Evolutionary conservation across 371 early-diverging fungal species (phyloP).

Genomic region (Vairimorpha ceranae): DNA sequence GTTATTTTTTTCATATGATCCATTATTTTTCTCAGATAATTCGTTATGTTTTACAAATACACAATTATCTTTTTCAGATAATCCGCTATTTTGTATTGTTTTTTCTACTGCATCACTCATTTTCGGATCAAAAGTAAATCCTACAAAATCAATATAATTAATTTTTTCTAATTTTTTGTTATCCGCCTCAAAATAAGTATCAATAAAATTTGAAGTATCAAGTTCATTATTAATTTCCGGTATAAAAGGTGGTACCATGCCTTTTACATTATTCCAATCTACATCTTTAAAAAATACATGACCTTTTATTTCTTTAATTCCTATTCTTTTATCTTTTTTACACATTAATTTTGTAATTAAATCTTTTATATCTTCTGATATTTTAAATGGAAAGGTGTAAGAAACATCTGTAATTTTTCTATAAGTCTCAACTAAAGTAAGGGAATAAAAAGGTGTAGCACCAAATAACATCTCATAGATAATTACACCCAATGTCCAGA

Average conservation of each 20-base stretch:
- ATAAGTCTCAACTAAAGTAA: conserved; percentile 85
- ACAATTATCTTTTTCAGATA: not conserved
- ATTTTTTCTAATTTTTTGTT: conserved; percentile 60
- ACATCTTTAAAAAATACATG: conserved; percentile 80
- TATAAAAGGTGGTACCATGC: conserved; percentile 68
- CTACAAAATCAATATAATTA: conserved; percentile 54
- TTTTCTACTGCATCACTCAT: not conserved
- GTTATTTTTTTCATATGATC: not conserved
- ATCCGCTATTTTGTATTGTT: not conserved
- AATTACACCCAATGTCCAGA: conserved; percentile 95
- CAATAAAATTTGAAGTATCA: conserved; percentile 72
- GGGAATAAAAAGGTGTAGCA: conserved; percentile 82
- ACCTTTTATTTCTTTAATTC: conserved; percentile 69
- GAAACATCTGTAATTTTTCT: conserved; percentile 65
- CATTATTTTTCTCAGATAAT: not conserved
- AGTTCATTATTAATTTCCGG: conserved; percentile 68
- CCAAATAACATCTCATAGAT: conserved; percentile 84
- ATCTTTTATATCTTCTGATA: conserved; percentile 54
- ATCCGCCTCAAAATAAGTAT: conserved; percentile 57
- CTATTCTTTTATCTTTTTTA: conserved; percentile 65
- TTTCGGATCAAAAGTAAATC: conserved; percentile 61
- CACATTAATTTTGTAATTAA: conserved; percentile 58
- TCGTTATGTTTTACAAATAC: not conserved
- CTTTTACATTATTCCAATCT: conserved; percentile 68
- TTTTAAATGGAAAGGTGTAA: conserved; percentile 56